Base-by-base conservation (phyloP, 2,329 filamentous ascomycete genomes). In the Aspergillus transmontanensis region DNA sequence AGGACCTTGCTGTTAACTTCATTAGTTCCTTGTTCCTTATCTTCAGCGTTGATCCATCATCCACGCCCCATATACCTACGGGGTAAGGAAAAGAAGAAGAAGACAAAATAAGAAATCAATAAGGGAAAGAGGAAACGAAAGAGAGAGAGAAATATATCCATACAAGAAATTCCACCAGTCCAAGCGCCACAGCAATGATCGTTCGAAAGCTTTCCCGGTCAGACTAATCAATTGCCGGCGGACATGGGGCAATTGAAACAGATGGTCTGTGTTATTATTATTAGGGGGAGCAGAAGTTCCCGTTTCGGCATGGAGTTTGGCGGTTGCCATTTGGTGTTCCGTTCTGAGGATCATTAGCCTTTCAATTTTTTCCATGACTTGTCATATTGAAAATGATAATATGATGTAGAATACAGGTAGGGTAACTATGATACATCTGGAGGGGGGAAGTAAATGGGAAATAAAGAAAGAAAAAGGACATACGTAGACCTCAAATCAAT, bases 401-500 rank as follows among this genome's bases (percentile, higher is more conserved):
- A 50, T 30, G 26, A 50, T 30, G 4, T 19, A 10, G 23, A 16
- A 48, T 48, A 28, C 12, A 28, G 6, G 39, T 46, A 48, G 21
- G 14, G 23, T 50, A 19, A n/a, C 46, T 50, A 50, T 50, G 23
- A 46, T 46, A 46, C 6, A 12, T 23, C 26, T 23, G 39, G 39
- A 3, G 14, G 6, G 14, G 14, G 14, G 6, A 16, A 36, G 12
- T 14, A 16, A 36, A 36, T 36, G 14, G 34, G 34, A 5, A 6
- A 23, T 12, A 16, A 43, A 48, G n/a, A 48, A 12, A 19, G 54
- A 23, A 28, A 45, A 50, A n/a, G 14, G 9, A 63, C 76, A 64
- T 83, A 92, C 87, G 89, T 87, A 65, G 92, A 92, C 61, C 93
- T 86, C 12, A 96, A 81, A 79, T 96, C 93, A 64, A 96, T 85